These are phyloP conservation scores for Talaromyces pinophilus DNA, from an alignment of 2,329 filamentous ascomycete genomes.

Conservation along the genomic window DNA sequence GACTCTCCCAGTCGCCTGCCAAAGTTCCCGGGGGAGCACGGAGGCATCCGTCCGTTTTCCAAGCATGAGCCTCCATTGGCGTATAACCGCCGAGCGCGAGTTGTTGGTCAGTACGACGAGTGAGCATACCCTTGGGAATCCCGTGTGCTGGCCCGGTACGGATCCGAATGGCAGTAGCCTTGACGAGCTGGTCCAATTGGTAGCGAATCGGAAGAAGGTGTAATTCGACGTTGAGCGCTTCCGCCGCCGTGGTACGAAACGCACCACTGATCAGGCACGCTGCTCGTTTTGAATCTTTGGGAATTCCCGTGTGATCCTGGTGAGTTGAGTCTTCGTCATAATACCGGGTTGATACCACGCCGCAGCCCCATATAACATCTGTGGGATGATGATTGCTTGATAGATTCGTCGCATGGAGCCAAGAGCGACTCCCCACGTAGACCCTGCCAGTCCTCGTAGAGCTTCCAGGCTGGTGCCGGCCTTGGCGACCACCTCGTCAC, in stretches of 20 bases:
- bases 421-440: not conserved
- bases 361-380: not conserved
- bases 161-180: not conserved
- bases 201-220: not conserved
- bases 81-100: constrained; percentile 11
- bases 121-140: not conserved
- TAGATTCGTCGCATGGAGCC: not conserved
- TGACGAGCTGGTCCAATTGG: not conserved
- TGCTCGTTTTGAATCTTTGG: not conserved
- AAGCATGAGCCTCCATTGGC: constrained; percentile 14
- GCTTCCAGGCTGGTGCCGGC: not conserved
- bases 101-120: not conserved
- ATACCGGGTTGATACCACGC: not conserved
- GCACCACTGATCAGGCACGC: not conserved
- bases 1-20: constrained; percentile 12
- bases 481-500: not conserved
- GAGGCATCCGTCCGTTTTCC: constrained; percentile 2
- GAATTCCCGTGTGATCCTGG: not conserved
- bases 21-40: not conserved
- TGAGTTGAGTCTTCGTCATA: not conserved
- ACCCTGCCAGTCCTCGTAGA: not conserved
- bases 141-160: not conserved
- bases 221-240: not conserved
- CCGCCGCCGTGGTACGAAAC: not conserved
- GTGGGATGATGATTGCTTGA: not conserved